Base-by-base conservation (phyloP, 345 rosid species). In the Eucalyptus paniculata region DNA sequence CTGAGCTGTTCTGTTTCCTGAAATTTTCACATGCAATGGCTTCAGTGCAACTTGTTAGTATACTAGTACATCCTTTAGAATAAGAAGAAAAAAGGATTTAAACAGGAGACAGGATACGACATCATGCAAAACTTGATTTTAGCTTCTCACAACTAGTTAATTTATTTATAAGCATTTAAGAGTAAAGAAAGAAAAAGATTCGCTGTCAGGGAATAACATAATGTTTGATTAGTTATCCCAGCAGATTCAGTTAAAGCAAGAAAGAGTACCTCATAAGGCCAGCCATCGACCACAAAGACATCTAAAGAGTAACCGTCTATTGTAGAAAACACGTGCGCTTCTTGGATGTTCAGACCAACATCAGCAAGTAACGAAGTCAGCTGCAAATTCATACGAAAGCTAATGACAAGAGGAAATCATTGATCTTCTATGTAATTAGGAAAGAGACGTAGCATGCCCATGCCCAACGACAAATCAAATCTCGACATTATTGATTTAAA, bases 271-370 rank as follows among this genome's bases (percentile, higher is more conserved):
- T 94, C 94, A 86, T 88, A 88, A 85, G 91, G 90, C 95, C 95
- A 93, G 86, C 95, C 94, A 91, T 94, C 95, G 49, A 96, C 96
- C 90, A 94, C 94, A 89, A 96, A 96, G 80, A 96, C 97, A 90
- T 96, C 97, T 94, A 96, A 92, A 45, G 96, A 96, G 91, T 94
- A 95, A 87, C 96, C 95, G 92, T 96, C 96, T 87, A 89, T 86
- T 17, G 96, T 94, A 87, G 96, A 96, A 92, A 96, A 96, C 44
- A 94, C 96, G 91, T 96, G 97, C 77, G 97, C 97, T 93, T 95
- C 97, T 90, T 92, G 95, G 91, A 96, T 96, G 92, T 96, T 96
- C 90, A 96, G 91, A 82, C 93, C 96, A 91, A 93, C 88, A 83
- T 96, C 97, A 51, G 97, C 92, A 44, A 96, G 92, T 50, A 96